Evolutionary conservation across 495 filamentous ascomycete genomes (phyloP), one percentile per base, ranked within the genome.

Genomic region (Annulohypoxylon stygium): DNA sequence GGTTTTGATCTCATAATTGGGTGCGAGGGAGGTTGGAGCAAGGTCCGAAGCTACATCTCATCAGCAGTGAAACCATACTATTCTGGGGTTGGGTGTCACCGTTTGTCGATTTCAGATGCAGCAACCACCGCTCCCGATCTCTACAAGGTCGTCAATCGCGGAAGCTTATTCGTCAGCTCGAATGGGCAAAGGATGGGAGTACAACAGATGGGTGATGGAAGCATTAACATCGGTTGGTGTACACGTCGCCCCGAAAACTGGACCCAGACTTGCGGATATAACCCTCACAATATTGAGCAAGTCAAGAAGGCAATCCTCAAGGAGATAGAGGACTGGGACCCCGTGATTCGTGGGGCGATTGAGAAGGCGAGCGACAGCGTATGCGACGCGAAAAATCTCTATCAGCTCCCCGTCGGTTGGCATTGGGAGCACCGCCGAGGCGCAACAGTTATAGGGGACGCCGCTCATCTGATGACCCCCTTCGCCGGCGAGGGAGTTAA

Each of bases 401-500:
- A 86, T 65, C 85, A 83, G 70, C 81, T 91, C 0, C 87, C 86
- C 1, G 77, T 86, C 0, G 88, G 85, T 20, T 78, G 78, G 61
- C 72, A 60, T 7, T 91, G 88, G 88, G 67, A 81, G 50, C 85
- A 87, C 64, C 69, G 73, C 10, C 45, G 72, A 4, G 83, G 84
- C 18, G 76, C 84, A 4, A 90, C 89, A 5, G 73, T 91, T 7
- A 80, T 90, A 48, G 89, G 89, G 8, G 89, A 91, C 78, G 88
- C 89, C 0, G 89, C 89, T 14, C 88, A 91, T 72, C 66, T 90
- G 41, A 90, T 89, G 88, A 83, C 85, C 5, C 88, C 89, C 1
- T 89, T 86, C 75, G 88, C 86, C 0, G 89, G 89, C 0, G 87
- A 89, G 53, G 89, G 89, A 4, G 87, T 90, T 25, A 90, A 91